Evolutionary conservation across 345 rosid species (phyloP).

Genomic region (Populus nigra): DNA sequence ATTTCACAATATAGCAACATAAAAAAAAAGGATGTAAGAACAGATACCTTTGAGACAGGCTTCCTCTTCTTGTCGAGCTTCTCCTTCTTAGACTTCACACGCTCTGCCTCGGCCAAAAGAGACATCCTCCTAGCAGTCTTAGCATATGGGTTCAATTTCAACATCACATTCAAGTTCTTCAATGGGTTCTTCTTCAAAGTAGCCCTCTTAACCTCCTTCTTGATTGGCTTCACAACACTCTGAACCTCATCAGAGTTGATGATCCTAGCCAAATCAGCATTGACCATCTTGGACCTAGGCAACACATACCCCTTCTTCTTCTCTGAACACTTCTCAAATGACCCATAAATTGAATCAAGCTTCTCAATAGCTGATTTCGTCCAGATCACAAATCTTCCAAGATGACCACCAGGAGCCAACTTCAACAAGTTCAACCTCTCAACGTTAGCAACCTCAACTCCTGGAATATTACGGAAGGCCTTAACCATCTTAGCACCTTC

Average conservation of each 20-base stretch:
- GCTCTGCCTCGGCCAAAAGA: conserved; percentile 83
- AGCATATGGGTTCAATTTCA: conserved; percentile 88
- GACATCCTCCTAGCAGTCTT: conserved; percentile 97
- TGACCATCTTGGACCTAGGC: conserved; percentile 93
- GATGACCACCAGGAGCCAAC: conserved; percentile 96
- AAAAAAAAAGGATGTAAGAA: neutral
- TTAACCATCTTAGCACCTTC: conserved; percentile 87
- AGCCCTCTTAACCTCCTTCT: conserved; percentile 68
- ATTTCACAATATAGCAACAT: neutral
- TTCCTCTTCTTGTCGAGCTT: conserved; percentile 89
- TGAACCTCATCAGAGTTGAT: conserved; percentile 96
- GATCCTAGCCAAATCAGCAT: conserved; percentile 86
- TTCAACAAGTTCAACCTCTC: conserved; percentile 79
- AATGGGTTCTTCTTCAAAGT: conserved; percentile 89
- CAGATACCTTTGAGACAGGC: conserved; percentile 59
- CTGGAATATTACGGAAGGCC: conserved; percentile 91
- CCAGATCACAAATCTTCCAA: conserved; percentile 92
- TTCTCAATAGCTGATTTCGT: conserved; percentile 93
- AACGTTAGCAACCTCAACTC: conserved; percentile 84
- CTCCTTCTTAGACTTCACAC: conserved; percentile 95
- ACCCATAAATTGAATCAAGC: conserved; percentile 81
- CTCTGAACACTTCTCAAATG: conserved; percentile 76
- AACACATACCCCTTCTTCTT: conserved; percentile 87
- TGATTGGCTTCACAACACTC: conserved; percentile 79
- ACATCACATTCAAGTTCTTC: conserved; percentile 78